Evolutionary conservation across 1,284 basidiomycete genomes (phyloP).

Genomic region (Retiboletus flavoniger): DNA sequence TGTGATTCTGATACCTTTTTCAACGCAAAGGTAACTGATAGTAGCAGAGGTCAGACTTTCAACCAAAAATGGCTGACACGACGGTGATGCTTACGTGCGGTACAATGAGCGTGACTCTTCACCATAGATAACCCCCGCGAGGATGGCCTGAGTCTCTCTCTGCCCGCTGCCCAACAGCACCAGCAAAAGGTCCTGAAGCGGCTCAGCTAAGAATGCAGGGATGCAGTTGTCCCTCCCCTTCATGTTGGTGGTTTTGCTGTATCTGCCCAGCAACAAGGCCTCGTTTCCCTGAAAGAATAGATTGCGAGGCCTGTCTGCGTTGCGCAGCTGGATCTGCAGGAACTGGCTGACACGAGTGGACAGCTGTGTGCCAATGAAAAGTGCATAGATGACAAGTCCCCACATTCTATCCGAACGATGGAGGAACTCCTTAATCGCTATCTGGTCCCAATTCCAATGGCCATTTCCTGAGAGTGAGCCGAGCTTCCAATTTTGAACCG

Average conservation of each 20-base stretch:
- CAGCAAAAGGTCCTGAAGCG: neutral
- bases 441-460: neutral
- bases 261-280: neutral
- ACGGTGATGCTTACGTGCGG: slow-evolving; percentile 1
- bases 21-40: too few species aligned
- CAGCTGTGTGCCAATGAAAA: neutral
- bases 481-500: neutral
- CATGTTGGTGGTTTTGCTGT: slow-evolving; percentile 7
- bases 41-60: too few species aligned
- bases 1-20: neutral
- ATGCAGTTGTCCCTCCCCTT: slow-evolving; percentile 6
- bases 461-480: neutral
- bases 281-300: slow-evolving; percentile 5
- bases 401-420: neutral
- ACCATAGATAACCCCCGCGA: neutral
- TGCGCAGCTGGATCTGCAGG: slow-evolving; percentile 1
- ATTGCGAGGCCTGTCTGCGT: neutral
- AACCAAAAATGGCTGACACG: too few species aligned
- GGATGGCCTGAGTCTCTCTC: slow-evolving; percentile 9
- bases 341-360: neutral
- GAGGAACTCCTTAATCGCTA: neutral
- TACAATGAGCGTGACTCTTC: neutral
- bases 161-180: slow-evolving; percentile 4
- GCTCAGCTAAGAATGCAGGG: slow-evolving; percentile 1
- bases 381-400: neutral